phyloP scores from a whole-genome alignment of 345 rosid genomes.

The Pugionium cornutum region DNA sequence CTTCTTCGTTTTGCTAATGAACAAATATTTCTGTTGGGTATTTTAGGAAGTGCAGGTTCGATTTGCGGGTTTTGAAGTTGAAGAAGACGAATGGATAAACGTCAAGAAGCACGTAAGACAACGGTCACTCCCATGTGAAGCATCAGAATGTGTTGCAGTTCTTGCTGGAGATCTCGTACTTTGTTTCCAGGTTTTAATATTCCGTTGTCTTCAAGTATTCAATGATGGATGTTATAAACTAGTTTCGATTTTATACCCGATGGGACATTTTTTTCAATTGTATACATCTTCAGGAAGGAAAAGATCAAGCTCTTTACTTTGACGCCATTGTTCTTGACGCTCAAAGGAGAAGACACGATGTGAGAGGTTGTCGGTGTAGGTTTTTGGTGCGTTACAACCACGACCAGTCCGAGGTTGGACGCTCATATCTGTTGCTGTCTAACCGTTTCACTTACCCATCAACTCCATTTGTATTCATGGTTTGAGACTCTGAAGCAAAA shows the following conservation, averaged over 20 bases:
- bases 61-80: slow-evolving; percentile 93
- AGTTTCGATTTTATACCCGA: slow-evolving; percentile 4
- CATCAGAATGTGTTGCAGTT: slow-evolving; percentile 98
- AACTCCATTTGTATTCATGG: slow-evolving; percentile 17
- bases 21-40: slow-evolving; percentile 28
- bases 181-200: slow-evolving; percentile 80
- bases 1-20: slow-evolving; percentile 16
- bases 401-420: slow-evolving; percentile 85
- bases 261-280: slow-evolving; percentile 1
- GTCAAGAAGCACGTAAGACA: slow-evolving; percentile 78
- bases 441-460: not conserved
- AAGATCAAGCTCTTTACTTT: slow-evolving; percentile 96
- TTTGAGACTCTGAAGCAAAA: slow-evolving; percentile 18
- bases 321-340: slow-evolving; percentile 98
- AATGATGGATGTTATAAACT: slow-evolving; percentile 10
- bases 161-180: slow-evolving; percentile 96
- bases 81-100: slow-evolving; percentile 97
- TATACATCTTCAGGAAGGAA: slow-evolving; percentile 74
- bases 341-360: slow-evolving; percentile 96
- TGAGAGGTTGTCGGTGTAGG: slow-evolving; percentile 98
- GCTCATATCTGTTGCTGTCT: slow-evolving; percentile 26
- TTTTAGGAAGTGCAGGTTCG: slow-evolving; percentile 93
- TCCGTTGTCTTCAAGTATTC: slow-evolving; percentile 12
- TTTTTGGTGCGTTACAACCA: slow-evolving; percentile 96
- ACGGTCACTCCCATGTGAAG: slow-evolving; percentile 98